Evolutionary conservation across 2,329 filamentous ascomycete species (phyloP).

Genomic region (Colletotrichum spaethianum): DNA sequence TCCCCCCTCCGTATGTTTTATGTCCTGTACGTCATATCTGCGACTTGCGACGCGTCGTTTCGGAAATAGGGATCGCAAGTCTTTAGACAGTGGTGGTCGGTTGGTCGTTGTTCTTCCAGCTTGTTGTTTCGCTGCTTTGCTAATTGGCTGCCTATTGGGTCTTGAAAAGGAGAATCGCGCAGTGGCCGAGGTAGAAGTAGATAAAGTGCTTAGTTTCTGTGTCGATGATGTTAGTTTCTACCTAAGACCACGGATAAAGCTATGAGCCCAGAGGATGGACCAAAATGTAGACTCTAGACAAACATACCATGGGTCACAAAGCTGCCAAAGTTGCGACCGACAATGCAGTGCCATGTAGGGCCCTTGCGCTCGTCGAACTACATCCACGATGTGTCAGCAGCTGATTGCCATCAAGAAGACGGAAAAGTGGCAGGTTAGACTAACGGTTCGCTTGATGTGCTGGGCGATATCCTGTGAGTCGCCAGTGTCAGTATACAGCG

Average conservation of each 20-base stretch:
- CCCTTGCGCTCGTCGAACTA: conserved; percentile 98
- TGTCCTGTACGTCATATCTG: conserved; percentile 28
- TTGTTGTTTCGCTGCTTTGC: conserved; percentile 15
- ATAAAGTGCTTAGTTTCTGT: conserved; percentile 99
- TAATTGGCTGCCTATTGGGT: conserved; percentile 77
- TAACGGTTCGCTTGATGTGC: conserved; percentile 93
- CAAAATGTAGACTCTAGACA: conserved; percentile 16
- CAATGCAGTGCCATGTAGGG: conserved; percentile 99
- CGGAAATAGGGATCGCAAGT: conserved; percentile 4
- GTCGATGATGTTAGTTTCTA: neutral
- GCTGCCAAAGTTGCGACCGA: conserved; percentile 98
- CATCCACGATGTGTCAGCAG: conserved; percentile 17
- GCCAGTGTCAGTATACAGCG: conserved; percentile 29
- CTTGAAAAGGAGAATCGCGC: conserved; percentile 98
- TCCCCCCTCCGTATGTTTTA: neutral
- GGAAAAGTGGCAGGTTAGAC: conserved; percentile 45
- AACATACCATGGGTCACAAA: conserved; percentile 96
- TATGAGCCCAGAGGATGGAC: neutral
- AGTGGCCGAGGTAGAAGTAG: conserved; percentile 99
- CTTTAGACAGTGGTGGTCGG: conserved; percentile 18
- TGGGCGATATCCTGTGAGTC: conserved; percentile 86
- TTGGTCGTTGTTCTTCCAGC: conserved; percentile 1
- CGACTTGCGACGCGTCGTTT: conserved; percentile 22
- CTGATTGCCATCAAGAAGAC: neutral
- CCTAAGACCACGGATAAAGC: too few species aligned